These are phyloP conservation scores for Mycena rosella DNA, from an alignment of 768 basidiomycete genomes.

Conservation along the genomic window DNA sequence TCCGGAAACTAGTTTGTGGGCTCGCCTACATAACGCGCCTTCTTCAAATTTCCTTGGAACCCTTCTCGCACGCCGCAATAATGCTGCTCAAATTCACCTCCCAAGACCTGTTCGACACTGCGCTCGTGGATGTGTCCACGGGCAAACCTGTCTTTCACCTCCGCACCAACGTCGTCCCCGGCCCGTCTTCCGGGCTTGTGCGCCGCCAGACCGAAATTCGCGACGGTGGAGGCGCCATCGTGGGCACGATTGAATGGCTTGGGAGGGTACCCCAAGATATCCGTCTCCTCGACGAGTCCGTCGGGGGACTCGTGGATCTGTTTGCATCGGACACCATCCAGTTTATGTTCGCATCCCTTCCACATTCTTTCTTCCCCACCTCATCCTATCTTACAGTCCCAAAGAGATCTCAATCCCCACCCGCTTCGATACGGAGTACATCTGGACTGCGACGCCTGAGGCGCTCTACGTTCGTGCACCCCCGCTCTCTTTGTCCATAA, in stretches of 20 bases:
- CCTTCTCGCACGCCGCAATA: conserved; percentile 22
- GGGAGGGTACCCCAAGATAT: conserved; percentile 66
- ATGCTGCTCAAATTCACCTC: conserved; percentile 74
- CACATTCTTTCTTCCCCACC: not conserved
- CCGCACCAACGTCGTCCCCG: conserved; percentile 47
- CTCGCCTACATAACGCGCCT: conserved; percentile 21
- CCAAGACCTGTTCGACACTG: conserved; percentile 68
- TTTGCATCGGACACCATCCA: conserved; percentile 69
- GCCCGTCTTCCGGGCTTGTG: conserved; percentile 45
- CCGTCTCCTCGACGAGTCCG: conserved; percentile 61
- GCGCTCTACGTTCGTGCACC: conserved; percentile 61
- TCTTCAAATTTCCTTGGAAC: conserved; percentile 14
- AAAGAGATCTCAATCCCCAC: conserved; percentile 72
- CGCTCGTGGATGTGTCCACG: conserved; percentile 66
- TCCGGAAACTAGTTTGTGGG: conserved; percentile 52
- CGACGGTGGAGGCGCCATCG: conserved; percentile 48
- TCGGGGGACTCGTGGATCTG: conserved; percentile 66
- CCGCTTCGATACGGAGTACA: conserved; percentile 71
- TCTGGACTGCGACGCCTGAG: conserved; percentile 70
- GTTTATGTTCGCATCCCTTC: conserved; percentile 58
- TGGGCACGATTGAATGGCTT: conserved; percentile 66
- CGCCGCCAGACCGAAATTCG: conserved; percentile 47
- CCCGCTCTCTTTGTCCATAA: not conserved
- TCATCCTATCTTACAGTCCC: conserved; percentile 52
- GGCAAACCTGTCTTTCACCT: conserved; percentile 64